Evolutionary conservation across 805 yeast species (phyloP), one percentile per base, ranked within the genome.

Genomic region (Barnettozyma californica): DNA sequence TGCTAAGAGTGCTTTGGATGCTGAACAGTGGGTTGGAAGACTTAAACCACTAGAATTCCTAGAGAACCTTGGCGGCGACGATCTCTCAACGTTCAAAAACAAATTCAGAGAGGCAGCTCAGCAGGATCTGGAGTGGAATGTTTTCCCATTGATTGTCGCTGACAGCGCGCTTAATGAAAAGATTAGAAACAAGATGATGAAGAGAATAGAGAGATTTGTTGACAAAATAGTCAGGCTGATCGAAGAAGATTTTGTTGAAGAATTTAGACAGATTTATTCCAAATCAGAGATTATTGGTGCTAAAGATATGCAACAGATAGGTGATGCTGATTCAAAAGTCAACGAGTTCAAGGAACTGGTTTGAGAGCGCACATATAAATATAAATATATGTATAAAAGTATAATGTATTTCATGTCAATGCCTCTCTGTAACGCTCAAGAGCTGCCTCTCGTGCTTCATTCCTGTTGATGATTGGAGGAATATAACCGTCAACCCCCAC

Each of bases 401-500:
- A 39, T 5, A 23, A 26, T 23, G 37, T n/a, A 16, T 34, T 34
- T 43, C 41, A 50, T 11, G 47, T 41, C 44, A 59, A 60, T 3
- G 73, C 74, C 19, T 66, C 68, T 44, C 66, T 69, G 51, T 64
- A 75, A 25, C 71, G 62, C 25, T 71, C 71, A 19, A 75, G 57
- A 1, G 77, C 76, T 31, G 68, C 61, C 39, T 73, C 71, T 45
- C 77, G 65, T 7, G 74, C 68, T 11, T 56, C 54, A 45, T 66
- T 64, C 49, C 74, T 69, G 53, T 71, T 71, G 13, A 71, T 74
- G 20, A 76, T 73, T 1, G 81, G 78, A 27, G 56, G 54, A 3
- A 76, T 76, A 46, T 74, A 75, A 1, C 65, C 67, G 13, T 66
- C 60, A 29, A 62, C 59, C 16, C 58, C 61, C 2, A 66, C 65